Conservation (phyloP, 768 basidiomycete genomes). For the Pleurotus cornucopiae region DNA sequence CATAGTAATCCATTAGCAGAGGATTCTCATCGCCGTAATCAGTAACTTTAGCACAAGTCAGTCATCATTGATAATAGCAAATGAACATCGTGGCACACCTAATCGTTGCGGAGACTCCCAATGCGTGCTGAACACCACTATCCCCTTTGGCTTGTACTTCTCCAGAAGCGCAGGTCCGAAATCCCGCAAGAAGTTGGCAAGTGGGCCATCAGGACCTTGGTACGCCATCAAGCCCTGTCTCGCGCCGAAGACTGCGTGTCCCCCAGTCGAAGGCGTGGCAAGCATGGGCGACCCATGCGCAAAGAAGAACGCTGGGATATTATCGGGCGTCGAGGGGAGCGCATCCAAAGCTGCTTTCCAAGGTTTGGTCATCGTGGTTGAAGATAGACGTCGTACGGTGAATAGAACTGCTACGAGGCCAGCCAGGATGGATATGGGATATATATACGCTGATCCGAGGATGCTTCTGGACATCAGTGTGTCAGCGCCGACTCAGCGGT, state of each 20-base stretch:
- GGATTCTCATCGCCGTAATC: conserved; percentile 79
- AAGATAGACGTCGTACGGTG: not conserved
- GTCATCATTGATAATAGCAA: not conserved
- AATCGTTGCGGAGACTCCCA: conserved; percentile 68
- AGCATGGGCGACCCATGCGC: conserved; percentile 63
- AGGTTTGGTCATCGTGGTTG: conserved; percentile 29
- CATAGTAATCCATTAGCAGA: conserved; percentile 70
- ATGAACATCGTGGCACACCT: conserved; percentile 31
- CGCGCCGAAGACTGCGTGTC: not conserved
- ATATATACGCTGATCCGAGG: too few species aligned
- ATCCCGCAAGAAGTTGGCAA: conserved; percentile 55
- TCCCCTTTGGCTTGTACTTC: conserved; percentile 76
- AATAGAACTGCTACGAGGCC: too few species aligned
- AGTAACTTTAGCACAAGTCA: conserved; percentile 43
- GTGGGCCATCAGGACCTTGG: conserved; percentile 46
- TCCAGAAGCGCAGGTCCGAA: conserved; percentile 61
- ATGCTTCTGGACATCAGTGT: too few species aligned
- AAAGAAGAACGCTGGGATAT: conserved; percentile 76
- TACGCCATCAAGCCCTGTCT: conserved; percentile 21
- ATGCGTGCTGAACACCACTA: conserved; percentile 80
- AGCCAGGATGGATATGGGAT: too few species aligned
- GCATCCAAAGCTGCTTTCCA: conserved; percentile 53
- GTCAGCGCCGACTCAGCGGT: too few species aligned
- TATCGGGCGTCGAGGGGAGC: conserved; percentile 51
- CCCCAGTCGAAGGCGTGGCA: conserved; percentile 27